Conservation (phyloP, 352 stramenopile species). For the Phytophthora citrophthora region DNA sequence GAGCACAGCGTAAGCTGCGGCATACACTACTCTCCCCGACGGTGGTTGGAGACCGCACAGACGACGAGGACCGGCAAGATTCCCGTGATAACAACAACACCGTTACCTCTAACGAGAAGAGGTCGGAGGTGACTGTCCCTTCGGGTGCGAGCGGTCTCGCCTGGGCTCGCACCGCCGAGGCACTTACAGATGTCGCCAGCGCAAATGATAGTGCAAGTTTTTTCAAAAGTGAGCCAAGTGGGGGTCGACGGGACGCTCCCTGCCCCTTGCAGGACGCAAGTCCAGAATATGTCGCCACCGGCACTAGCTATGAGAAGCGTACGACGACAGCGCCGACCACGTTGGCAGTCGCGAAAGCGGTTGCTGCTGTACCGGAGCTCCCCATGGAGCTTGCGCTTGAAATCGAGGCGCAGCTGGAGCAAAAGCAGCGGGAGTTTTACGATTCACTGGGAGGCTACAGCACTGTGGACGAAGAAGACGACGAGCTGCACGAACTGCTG, state of each 20-base stretch:
- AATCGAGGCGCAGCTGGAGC: conserved; percentile 32
- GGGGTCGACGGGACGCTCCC: conserved; percentile 4
- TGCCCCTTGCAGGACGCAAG: conserved; percentile 17
- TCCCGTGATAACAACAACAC: conserved; percentile 8
- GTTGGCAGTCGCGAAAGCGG: conserved; percentile 13
- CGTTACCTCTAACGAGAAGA: not conserved
- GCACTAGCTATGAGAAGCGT: conserved; percentile 1
- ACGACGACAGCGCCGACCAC: conserved; percentile 11
- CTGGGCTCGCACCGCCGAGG: conserved; percentile 26
- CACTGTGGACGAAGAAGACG: conserved; percentile 52
- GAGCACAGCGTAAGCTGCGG: conserved; percentile 28
- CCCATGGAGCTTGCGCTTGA: conserved; percentile 24
- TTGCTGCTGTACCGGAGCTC: conserved; percentile 7
- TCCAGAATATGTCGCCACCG: conserved; percentile 26
- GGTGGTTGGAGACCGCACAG: conserved; percentile 21
- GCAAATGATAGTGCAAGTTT: conserved; percentile 21
- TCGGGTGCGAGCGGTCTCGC: conserved; percentile 3
- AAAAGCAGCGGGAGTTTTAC: conserved; percentile 45
- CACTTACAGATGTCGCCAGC: conserved; percentile 18
- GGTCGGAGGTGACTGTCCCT: conserved; percentile 7
- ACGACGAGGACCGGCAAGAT: conserved; percentile 26
- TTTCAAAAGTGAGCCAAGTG: conserved; percentile 33
- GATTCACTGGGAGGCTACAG: conserved; percentile 51
- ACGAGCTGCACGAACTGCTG: conserved; percentile 39
- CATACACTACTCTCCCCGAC: conserved; percentile 24